Evolutionary conservation across 2,329 filamentous ascomycete species (phyloP).

Genomic region (Penicillium sp.): DNA sequence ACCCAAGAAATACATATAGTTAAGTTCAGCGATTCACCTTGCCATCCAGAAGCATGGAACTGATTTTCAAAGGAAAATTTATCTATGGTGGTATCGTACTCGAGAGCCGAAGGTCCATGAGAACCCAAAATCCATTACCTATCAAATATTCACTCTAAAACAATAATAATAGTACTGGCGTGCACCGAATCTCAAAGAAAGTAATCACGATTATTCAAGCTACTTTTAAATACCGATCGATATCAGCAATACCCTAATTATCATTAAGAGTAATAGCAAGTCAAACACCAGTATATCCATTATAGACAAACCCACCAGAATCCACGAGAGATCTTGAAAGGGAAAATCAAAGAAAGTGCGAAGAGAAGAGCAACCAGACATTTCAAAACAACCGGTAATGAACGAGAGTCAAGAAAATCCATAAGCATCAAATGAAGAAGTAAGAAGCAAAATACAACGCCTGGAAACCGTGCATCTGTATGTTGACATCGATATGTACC

Average conservation of each 20-base stretch:
- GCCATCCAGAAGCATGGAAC: too few species aligned
- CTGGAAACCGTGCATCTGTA: constrained; percentile 10
- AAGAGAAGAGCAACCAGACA: constrained; percentile 4
- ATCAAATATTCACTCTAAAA: too few species aligned
- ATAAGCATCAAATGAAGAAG: constrained; percentile 6
- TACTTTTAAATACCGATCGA: too few species aligned
- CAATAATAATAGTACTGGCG: too few species aligned
- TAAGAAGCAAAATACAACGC: constrained; percentile 8
- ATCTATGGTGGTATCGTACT: too few species aligned
- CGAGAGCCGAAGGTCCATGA: too few species aligned
- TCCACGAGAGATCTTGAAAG: not conserved
- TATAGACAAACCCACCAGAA: constrained; percentile 11
- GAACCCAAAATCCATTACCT: too few species aligned
- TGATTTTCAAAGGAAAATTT: too few species aligned
- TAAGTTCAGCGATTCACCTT: too few species aligned
- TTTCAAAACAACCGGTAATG: not conserved
- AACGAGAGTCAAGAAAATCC: constrained; percentile 14
- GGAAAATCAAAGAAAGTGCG: constrained; percentile 8
- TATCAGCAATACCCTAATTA: constrained; percentile 9
- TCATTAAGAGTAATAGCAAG: constrained; percentile 8
- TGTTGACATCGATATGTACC: constrained; percentile 22
- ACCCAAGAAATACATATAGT: too few species aligned
- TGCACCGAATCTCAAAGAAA: too few species aligned
- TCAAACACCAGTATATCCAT: constrained; percentile 1
- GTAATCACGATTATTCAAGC: too few species aligned